Percentiles rank a stretch among this genome's conserved stretches.
Evolutionary conservation across 2,329 filamentous ascomycete species (phyloP).

Genomic region (Penicillium sp.): DNA sequence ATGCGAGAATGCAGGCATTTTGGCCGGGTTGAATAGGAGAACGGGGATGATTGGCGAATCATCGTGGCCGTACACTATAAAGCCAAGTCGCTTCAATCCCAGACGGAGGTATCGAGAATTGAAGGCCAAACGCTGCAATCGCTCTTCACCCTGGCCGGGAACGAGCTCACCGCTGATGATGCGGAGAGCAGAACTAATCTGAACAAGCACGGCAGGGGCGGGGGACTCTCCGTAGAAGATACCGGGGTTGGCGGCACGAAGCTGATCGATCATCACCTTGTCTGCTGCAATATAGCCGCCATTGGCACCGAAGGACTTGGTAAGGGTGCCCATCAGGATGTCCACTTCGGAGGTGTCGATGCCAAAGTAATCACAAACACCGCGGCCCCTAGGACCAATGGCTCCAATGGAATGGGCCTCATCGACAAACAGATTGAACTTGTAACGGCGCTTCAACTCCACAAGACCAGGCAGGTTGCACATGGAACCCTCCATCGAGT

Average conservation of each 20-base stretch:
- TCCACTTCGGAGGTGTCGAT: constrained; percentile 85
- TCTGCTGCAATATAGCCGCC: constrained; percentile 91
- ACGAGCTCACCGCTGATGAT: constrained; percentile 85
- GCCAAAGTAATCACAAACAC: constrained; percentile 96
- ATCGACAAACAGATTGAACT: constrained; percentile 92
- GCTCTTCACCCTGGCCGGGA: constrained; percentile 91
- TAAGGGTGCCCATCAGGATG: constrained; percentile 96
- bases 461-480: constrained; percentile 91
- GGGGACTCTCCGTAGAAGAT: constrained; percentile 85
- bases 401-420: constrained; percentile 96
- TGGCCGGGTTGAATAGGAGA: constrained; percentile 95
- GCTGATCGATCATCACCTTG: constrained; percentile 87
- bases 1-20: constrained; percentile 97
- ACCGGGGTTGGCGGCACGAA: constrained; percentile 78
- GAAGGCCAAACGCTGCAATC: constrained; percentile 91
- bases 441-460: constrained; percentile 88
- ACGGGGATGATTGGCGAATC: constrained; percentile 96
- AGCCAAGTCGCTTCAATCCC: constrained; percentile 91
- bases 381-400: constrained; percentile 79
- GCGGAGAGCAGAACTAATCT: constrained; percentile 80
- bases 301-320: constrained; percentile 97
- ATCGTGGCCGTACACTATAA: constrained; percentile 95
- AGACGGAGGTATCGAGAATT: constrained; percentile 98
- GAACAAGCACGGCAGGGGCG: constrained; percentile 79
- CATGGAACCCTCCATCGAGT: constrained; percentile 99